Conservation (phyloP, 2,329 filamentous ascomycete species). For the Epichloe sp. region DNA sequence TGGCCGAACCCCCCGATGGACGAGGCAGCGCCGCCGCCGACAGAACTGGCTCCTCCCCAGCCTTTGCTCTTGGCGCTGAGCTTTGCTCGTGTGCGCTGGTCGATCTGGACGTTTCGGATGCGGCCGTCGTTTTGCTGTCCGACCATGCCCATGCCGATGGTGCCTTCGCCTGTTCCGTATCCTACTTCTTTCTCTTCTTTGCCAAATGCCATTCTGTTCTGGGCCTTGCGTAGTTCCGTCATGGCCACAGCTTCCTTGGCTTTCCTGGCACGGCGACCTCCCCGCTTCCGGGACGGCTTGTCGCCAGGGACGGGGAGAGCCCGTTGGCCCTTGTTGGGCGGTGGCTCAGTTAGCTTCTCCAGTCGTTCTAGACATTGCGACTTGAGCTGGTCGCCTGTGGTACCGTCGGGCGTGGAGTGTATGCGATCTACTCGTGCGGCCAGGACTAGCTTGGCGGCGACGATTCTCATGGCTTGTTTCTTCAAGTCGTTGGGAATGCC, state of each 20-base stretch:
- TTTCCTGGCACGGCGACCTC: slow-evolving; percentile 77
- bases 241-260: slow-evolving; percentile 95
- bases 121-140: slow-evolving; percentile 79
- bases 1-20: slow-evolving; percentile 70
- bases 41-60: slow-evolving; percentile 64
- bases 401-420: slow-evolving; percentile 69
- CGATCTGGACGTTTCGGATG: slow-evolving; percentile 77
- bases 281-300: slow-evolving; percentile 85
- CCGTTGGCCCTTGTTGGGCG: slow-evolving; percentile 75
- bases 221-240: slow-evolving; percentile 90
- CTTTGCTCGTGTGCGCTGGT: slow-evolving; percentile 85
- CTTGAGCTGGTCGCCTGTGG: slow-evolving; percentile 69
- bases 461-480: slow-evolving; percentile 87
- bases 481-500: slow-evolving; percentile 77
- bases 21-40: slow-evolving; percentile 55
- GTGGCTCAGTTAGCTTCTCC: slow-evolving; percentile 84
- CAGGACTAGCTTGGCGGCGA: slow-evolving; percentile 86
- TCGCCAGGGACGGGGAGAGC: slow-evolving; percentile 89
- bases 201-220: slow-evolving; percentile 91
- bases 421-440: slow-evolving; percentile 82
- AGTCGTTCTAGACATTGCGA: slow-evolving; percentile 73
- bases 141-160: slow-evolving; percentile 89
- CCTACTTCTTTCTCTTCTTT: slow-evolving; percentile 91
- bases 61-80: slow-evolving; percentile 91
- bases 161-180: slow-evolving; percentile 75